phyloP scores from a whole-genome alignment of 805 yeast genomes.

The Candida krabiensis region DNA sequence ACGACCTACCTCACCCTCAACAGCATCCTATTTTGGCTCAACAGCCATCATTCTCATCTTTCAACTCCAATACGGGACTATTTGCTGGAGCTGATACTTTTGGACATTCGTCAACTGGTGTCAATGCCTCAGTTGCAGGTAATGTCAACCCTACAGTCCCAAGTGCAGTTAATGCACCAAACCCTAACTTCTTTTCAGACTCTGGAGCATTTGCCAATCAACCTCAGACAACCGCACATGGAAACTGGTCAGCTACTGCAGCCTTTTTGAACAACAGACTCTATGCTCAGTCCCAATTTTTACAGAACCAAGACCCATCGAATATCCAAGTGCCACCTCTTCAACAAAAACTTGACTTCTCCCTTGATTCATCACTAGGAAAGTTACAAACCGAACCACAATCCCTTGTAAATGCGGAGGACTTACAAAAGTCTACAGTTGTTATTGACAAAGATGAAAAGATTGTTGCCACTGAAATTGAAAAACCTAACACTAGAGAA shows the following conservation, averaged over 20 bases:
- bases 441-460: too few species aligned
- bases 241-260: constrained; percentile 10
- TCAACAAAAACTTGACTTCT: constrained; percentile 8
- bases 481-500: not conserved
- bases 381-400: not conserved
- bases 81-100: constrained; percentile 13
- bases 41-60: constrained; percentile 13
- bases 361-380: constrained; percentile 1
- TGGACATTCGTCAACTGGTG: not conserved
- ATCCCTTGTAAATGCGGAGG: too few species aligned
- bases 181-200: constrained; percentile 8
- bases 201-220: constrained; percentile 6
- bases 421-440: too few species aligned
- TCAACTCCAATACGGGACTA: constrained; percentile 16
- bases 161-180: constrained; percentile 2
- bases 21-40: constrained; percentile 9
- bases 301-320: constrained; percentile 18
- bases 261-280: constrained; percentile 10
- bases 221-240: constrained; percentile 4
- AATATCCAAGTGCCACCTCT: constrained; percentile 6
- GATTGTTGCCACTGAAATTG: not conserved
- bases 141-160: not conserved
- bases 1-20: constrained; percentile 8
- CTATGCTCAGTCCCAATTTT: constrained; percentile 30
- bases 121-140: not conserved